phyloP scores from a whole-genome alignment of 495 filamentous ascomycete genomes.

The Neurospora sp. region DNA sequence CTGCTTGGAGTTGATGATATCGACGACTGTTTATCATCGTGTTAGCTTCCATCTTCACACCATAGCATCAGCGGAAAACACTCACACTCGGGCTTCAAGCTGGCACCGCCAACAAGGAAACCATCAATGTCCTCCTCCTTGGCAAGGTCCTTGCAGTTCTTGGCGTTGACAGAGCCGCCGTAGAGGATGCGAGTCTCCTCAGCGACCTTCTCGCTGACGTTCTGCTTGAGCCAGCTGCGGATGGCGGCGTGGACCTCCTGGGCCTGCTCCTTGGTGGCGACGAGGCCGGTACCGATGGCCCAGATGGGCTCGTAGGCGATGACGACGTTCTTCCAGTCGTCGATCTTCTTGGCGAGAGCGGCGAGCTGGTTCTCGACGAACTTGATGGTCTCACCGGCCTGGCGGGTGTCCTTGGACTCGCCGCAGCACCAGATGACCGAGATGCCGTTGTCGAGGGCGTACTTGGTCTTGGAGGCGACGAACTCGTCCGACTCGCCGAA shows the following conservation, averaged over 20 bases:
- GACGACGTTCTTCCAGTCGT: constrained; percentile 89
- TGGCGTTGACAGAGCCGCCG: constrained; percentile 91
- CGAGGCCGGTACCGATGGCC: constrained; percentile 98
- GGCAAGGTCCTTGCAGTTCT: constrained; percentile 91
- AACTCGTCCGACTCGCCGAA: constrained; percentile 77
- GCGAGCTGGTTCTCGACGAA: constrained; percentile 73
- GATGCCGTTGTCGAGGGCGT: constrained; percentile 74
- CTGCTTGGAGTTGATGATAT: constrained; percentile 49
- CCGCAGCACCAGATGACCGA: constrained; percentile 93
- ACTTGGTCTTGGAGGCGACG: constrained; percentile 86
- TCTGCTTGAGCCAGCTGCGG: constrained; percentile 71
- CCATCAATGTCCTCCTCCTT: constrained; percentile 93
- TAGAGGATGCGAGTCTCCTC: constrained; percentile 86
- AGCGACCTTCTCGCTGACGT: constrained; percentile 58
- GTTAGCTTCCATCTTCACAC: constrained; percentile 12
- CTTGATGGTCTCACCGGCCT: constrained; percentile 76
- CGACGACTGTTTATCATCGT: constrained; percentile 35
- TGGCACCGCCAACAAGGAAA: constrained; percentile 95
- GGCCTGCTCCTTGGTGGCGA: constrained; percentile 84
- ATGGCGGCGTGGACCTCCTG: constrained; percentile 93
- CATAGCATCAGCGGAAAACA: constrained; percentile 6
- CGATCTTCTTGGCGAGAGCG: constrained; percentile 54
- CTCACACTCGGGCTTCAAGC: constrained; percentile 95
- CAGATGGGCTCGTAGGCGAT: constrained; percentile 99
- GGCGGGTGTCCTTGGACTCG: constrained; percentile 87